Conservation (phyloP, 345 rosid species). For the Melastoma malabathricum region DNA sequence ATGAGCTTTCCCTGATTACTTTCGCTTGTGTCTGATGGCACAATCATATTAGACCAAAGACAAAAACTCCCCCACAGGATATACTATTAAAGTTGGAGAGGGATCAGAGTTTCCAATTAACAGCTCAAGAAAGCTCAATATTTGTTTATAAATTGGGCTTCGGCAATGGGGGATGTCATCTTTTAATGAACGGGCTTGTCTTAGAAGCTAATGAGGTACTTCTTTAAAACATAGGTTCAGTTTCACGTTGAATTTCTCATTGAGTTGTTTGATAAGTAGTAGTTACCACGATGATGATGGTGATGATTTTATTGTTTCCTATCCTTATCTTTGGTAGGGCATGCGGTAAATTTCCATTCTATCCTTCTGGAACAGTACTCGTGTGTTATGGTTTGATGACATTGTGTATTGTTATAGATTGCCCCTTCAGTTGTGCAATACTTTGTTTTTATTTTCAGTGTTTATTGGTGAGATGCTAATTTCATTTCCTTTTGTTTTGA, state of each 20-base stretch:
- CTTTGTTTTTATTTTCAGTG: neutral
- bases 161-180: constrained; percentile 48
- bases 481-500: constrained; percentile 2
- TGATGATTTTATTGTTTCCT: too few relatives aligned
- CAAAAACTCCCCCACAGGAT: constrained; percentile 73
- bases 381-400: too few relatives aligned
- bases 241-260: neutral
- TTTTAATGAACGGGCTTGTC: constrained; percentile 97
- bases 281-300: too few relatives aligned
- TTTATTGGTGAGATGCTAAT: neutral
- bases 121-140: constrained; percentile 61
- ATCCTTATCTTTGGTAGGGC: too few relatives aligned
- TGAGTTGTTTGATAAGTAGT: too few relatives aligned
- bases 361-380: too few relatives aligned
- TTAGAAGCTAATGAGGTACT: constrained; percentile 73
- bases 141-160: constrained; percentile 84
- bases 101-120: constrained; percentile 45
- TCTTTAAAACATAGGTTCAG: constrained; percentile 3
- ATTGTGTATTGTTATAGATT: too few relatives aligned
- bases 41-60: constrained; percentile 45
- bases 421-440: too few relatives aligned
- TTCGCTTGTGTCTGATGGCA: constrained; percentile 4
- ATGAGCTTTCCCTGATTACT: neutral
- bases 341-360: too few relatives aligned
- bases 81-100: constrained; percentile 68